Base-by-base conservation (phyloP, 2,329 filamentous ascomycete species). In the Epicoccum sorghinum region DNA sequence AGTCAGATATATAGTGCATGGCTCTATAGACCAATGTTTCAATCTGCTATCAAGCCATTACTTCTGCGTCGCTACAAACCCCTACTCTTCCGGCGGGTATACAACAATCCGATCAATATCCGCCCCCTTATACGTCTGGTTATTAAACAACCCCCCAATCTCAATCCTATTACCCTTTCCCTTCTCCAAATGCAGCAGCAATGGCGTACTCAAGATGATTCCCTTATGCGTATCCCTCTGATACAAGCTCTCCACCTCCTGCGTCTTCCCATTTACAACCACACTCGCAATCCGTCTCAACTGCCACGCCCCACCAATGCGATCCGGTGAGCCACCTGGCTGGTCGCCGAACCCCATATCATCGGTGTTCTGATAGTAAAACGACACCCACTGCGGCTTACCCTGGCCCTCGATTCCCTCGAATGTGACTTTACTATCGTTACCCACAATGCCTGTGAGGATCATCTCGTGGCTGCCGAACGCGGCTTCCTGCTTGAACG, bases 21-120 rank as follows among this genome's bases (percentile, higher is more conserved):
- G n/a, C n/a, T n/a, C n/a, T n/a, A n/a, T n/a, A n/a, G n/a, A n/a
- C n/a, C n/a, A n/a, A n/a, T n/a, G n/a, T n/a, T n/a, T n/a, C n/a
- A n/a, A n/a, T n/a, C n/a, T n/a, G n/a, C n/a, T n/a, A n/a, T n/a
- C n/a, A n/a, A n/a, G n/a, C n/a, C n/a, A n/a, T n/a, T n/a, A n/a
- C n/a, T n/a, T n/a, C n/a, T n/a, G n/a, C n/a, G n/a, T n/a, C n/a
- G n/a, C n/a, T n/a, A n/a, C n/a, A n/a, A n/a, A n/a, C n/a, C n/a
- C n/a, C n/a, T 64, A 67, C 38, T 64, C 56, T 68, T 86, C 83
- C 0, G 82, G 74, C 1, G 83, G 84, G 66, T 86, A 86, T 0
- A 87, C 84, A 1, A 86, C 78, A 60, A 87, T 81, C 12, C 78
- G 76, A 59, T 87, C 84, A 22, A 87, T 63, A 62, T 87, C 84